phyloP scores from a whole-genome alignment of 805 yeast species.

The Komagataella pseudopastoris region DNA sequence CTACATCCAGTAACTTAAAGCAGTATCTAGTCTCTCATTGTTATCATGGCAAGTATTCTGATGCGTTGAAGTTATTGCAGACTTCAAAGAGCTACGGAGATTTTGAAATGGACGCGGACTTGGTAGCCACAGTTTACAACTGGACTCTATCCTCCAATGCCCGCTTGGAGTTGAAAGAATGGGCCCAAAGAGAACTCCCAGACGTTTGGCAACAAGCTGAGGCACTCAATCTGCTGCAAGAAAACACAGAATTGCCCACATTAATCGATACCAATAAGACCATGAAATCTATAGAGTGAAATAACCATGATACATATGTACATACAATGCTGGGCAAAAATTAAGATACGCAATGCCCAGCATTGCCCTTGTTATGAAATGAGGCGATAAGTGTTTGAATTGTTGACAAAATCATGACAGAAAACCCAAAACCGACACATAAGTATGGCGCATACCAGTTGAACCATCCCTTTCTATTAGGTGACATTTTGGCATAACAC shows the following conservation, averaged over 20 bases:
- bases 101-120: slow-evolving; percentile 21
- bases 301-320: not conserved
- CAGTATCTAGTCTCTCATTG: slow-evolving; percentile 62
- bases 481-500: slow-evolving; percentile 26
- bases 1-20: slow-evolving; percentile 35
- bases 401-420: slow-evolving; percentile 73
- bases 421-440: slow-evolving; percentile 59
- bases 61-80: slow-evolving; percentile 38
- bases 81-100: slow-evolving; percentile 33
- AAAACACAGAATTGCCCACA: slow-evolving; percentile 18
- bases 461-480: not conserved
- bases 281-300: not conserved
- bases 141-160: slow-evolving; percentile 26
- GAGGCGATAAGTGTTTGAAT: slow-evolving; percentile 52
- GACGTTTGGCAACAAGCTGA: slow-evolving; percentile 23
- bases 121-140: slow-evolving; percentile 32
- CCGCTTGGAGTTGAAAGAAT: slow-evolving; percentile 20
- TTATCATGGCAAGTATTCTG: slow-evolving; percentile 43
- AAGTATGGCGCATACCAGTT: slow-evolving; percentile 26
- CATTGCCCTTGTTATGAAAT: slow-evolving; percentile 18
- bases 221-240: slow-evolving; percentile 15
- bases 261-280: slow-evolving; percentile 7
- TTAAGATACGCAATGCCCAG: not conserved
- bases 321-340: not conserved
- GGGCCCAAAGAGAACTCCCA: slow-evolving; percentile 22